phyloP scores from a whole-genome alignment of 768 basidiomycete species.

The Leucosporidium scottii region DNA sequence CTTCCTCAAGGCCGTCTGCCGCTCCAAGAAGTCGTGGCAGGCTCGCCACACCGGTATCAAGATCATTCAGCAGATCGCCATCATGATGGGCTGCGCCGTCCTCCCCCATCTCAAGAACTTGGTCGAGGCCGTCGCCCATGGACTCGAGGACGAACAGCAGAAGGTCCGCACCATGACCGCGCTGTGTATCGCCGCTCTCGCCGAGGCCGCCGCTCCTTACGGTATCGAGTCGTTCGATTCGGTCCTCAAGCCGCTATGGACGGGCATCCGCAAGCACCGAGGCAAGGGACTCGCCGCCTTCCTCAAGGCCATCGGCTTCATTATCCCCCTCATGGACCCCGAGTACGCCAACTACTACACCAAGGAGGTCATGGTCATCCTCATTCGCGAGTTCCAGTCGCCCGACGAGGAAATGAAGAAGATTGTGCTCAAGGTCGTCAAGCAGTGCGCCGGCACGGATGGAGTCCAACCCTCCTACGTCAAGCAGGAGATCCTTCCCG shows the following conservation, averaged over 20 bases:
- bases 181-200: constrained; percentile 80
- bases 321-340: constrained; percentile 99
- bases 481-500: constrained; percentile 93
- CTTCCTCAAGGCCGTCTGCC: constrained; percentile 96
- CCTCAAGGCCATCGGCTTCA: constrained; percentile 96
- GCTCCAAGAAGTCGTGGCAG: constrained; percentile 99
- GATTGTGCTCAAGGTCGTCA: constrained; percentile 97
- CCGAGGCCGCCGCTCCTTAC: constrained; percentile 94
- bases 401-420: constrained; percentile 99
- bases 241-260: constrained; percentile 88
- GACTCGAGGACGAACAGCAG: constrained; percentile 87
- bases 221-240: constrained; percentile 99
- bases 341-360: constrained; percentile 99
- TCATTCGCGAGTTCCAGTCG: constrained; percentile 96
- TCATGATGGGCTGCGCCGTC: constrained; percentile 99
- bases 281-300: constrained; percentile 92
- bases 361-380: constrained; percentile 92
- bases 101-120: constrained; percentile 93
- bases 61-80: constrained; percentile 98
- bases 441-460: constrained; percentile 97
- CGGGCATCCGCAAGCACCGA: constrained; percentile 87
- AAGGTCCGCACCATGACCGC: constrained; percentile 97
- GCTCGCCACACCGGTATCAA: constrained; percentile 98
- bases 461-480: constrained; percentile 95
- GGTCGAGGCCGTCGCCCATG: constrained; percentile 91